Evolutionary conservation across 441 rosid genomes (phyloP).

Genomic region (Pelargonium cotyledonis): DNA sequence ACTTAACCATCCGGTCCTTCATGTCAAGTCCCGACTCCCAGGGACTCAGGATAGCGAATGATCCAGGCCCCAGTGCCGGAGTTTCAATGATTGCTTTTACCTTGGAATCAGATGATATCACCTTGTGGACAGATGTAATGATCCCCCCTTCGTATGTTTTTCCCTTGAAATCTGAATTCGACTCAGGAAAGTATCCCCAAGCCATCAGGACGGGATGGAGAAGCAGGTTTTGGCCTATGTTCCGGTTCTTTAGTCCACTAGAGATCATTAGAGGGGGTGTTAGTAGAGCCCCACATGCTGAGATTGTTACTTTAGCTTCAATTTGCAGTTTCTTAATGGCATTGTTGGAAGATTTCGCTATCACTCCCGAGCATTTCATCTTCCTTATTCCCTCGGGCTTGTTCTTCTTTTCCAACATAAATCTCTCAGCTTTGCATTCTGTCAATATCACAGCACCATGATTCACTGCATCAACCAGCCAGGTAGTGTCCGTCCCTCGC

Average conservation of each 20-base stretch:
- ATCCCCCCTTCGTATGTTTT: constrained; percentile 72
- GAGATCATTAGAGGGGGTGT: constrained; percentile 77
- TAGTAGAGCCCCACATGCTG: constrained; percentile 70
- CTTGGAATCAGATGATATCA: constrained; percentile 31
- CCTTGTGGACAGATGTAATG: constrained; percentile 63
- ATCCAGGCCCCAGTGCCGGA: constrained; percentile 56
- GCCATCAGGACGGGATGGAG: constrained; percentile 73
- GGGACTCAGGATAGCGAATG: constrained; percentile 43
- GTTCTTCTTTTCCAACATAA: constrained; percentile 38
- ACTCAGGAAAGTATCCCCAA: constrained; percentile 90
- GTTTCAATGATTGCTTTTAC: constrained; percentile 69
- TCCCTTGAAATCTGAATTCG: constrained; percentile 43
- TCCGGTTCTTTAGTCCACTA: constrained; percentile 65
- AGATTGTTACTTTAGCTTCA: constrained; percentile 65
- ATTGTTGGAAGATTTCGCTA: constrained; percentile 34
- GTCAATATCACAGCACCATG: constrained; percentile 64
- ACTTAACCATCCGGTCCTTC: constrained; percentile 53
- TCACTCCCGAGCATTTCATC: constrained; percentile 67
- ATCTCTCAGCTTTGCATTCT: constrained; percentile 73
- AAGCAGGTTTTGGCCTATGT: constrained; percentile 71
- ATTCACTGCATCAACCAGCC: constrained; percentile 58
- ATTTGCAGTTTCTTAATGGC: constrained; percentile 42
- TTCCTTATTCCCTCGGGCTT: constrained; percentile 23
- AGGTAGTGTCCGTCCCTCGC: constrained; percentile 30
- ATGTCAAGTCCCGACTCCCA: constrained; percentile 73